Conservation (phyloP, 257 asterid genomes). For the Solanum okadae region DNA sequence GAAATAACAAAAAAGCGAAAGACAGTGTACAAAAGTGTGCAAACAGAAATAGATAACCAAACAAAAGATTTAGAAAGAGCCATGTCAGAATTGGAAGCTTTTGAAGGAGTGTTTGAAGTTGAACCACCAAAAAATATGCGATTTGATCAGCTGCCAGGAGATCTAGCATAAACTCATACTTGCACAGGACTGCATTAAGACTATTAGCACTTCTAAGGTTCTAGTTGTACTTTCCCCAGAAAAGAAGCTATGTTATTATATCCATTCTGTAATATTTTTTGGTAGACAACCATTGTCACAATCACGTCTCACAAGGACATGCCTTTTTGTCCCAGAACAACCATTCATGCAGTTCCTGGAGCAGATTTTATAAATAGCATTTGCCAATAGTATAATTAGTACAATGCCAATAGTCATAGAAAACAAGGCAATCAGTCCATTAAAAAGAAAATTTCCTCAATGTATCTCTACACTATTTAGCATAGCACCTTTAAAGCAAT, state of each 20-base stretch:
- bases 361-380: neutral
- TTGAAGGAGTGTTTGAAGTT: neutral
- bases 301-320: neutral
- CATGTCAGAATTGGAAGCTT: neutral
- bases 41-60: neutral
- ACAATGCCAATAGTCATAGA: neutral
- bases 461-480: neutral
- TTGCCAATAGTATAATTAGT: neutral
- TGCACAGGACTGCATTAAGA: neutral
- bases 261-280: neutral
- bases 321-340: neutral
- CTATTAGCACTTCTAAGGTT: neutral
- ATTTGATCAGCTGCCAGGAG: neutral
- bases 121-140: neutral
- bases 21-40: neutral
- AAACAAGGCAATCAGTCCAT: neutral
- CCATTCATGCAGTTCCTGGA: neutral
- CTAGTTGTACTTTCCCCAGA: neutral
- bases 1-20: neutral
- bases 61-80: neutral
- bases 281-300: neutral
- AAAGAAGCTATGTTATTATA: neutral
- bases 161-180: neutral
- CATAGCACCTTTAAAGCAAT: neutral
- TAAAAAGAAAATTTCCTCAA: neutral